Conservation (phyloP, 352 stramenopile genomes). For the Phytopythium chamaehyphon region DNA sequence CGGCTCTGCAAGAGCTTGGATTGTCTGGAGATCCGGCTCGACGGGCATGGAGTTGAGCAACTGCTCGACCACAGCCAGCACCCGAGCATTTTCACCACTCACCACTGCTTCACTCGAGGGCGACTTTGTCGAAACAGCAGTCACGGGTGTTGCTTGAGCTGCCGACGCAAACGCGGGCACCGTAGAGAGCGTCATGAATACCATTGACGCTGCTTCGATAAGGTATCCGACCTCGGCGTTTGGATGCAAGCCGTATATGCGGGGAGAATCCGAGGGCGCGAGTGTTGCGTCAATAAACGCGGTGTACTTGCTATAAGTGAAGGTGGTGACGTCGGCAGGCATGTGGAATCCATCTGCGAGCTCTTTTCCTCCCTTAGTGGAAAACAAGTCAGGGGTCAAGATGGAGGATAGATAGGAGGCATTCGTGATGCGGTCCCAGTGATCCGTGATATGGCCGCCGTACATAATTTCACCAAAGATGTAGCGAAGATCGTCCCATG, state of each 20-base stretch:
- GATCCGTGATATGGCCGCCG: constrained; percentile 80
- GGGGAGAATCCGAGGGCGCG: constrained; percentile 50
- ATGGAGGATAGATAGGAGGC: constrained; percentile 63
- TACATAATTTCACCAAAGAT: constrained; percentile 95
- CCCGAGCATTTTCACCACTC: constrained; percentile 23
- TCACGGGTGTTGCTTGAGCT: constrained; percentile 29
- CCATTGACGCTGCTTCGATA: constrained; percentile 63
- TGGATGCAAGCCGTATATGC: constrained; percentile 68
- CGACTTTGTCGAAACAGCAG: constrained; percentile 5
- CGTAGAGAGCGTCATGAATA: constrained; percentile 86
- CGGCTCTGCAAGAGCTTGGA: constrained; percentile 50
- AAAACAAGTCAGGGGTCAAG: constrained; percentile 61
- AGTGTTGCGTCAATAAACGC: constrained; percentile 72
- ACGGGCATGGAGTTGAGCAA: constrained; percentile 54
- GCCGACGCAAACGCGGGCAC: constrained; percentile 80
- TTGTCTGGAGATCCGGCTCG: constrained; percentile 49
- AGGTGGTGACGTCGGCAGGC: constrained; percentile 48
- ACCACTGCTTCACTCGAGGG: constrained; percentile 1
- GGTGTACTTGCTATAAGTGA: constrained; percentile 93
- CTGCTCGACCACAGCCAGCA: constrained; percentile 48
- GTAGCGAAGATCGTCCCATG: constrained; percentile 84
- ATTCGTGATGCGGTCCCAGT: constrained; percentile 84
- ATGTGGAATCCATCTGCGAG: constrained; percentile 74
- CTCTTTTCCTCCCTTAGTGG: constrained; percentile 27
- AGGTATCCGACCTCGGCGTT: constrained; percentile 82